These are phyloP conservation scores for Beauveria varroae DNA, from an alignment of 2,329 filamentous ascomycete species.

Conservation along the genomic window DNA sequence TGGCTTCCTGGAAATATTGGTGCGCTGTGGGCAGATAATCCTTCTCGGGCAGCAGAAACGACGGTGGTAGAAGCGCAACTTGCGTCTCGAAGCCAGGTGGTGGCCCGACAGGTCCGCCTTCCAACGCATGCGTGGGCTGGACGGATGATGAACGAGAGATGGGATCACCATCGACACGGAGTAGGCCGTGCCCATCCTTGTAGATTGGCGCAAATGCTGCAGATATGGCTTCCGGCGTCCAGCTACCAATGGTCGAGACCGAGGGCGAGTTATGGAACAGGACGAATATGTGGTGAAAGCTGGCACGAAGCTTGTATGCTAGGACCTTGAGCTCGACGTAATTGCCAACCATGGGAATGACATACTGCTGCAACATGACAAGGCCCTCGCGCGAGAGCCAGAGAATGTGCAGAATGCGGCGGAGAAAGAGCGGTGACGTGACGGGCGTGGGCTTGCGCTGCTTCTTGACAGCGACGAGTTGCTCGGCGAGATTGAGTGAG, in stretches of 20 bases:
- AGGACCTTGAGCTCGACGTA: slow-evolving; percentile 82
- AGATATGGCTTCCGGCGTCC: slow-evolving; percentile 38
- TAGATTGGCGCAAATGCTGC: slow-evolving; percentile 26
- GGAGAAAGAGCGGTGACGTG: slow-evolving; percentile 69
- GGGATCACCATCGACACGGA: slow-evolving; percentile 33
- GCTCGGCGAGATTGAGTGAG: slow-evolving; percentile 78
- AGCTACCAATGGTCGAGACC: slow-evolving; percentile 54
- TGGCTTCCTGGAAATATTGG: slow-evolving; percentile 71
- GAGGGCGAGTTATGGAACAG: slow-evolving; percentile 89
- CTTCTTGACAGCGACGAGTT: slow-evolving; percentile 75
- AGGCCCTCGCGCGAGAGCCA: slow-evolving; percentile 93
- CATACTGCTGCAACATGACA: slow-evolving; percentile 77
- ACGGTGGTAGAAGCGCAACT: slow-evolving; percentile 41
- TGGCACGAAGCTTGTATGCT: slow-evolving; percentile 83
- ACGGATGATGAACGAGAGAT: slow-evolving; percentile 36
- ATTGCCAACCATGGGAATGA: slow-evolving; percentile 74
- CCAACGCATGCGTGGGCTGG: slow-evolving; percentile 41
- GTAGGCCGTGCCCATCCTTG: slow-evolving; percentile 41
- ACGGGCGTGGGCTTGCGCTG: slow-evolving; percentile 73
- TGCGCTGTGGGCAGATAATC: slow-evolving; percentile 81
- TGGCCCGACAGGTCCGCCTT: slow-evolving; percentile 51
- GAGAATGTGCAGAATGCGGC: slow-evolving; percentile 81
- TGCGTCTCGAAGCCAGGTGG: slow-evolving; percentile 46
- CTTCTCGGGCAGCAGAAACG: slow-evolving; percentile 70
- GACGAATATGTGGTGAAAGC: slow-evolving; percentile 94